Evolutionary conservation across 176 grass and related monocot species (phyloP).

Genomic region (Tillandsia fasciculata): DNA sequence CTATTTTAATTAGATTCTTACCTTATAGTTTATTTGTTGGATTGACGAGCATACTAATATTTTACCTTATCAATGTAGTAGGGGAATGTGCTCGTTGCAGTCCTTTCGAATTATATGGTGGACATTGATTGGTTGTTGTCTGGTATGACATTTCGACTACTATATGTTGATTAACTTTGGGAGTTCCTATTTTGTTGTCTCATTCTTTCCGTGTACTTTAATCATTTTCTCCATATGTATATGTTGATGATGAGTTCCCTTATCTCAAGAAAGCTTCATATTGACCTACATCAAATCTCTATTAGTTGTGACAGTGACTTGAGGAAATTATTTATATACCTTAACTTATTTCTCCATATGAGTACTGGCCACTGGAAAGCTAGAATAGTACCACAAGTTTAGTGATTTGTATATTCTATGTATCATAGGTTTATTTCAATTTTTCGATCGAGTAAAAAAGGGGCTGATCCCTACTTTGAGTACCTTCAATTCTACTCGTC

Average conservation of each 20-base stretch:
- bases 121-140: constrained; percentile 89
- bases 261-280: no score
- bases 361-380: not conserved
- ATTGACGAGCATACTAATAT: constrained; percentile 15
- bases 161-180: not conserved
- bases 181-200: not conserved
- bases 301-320: no score
- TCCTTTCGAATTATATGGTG: constrained; percentile 98
- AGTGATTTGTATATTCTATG: no score
- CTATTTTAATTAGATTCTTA: not conserved
- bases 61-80: constrained; percentile 26
- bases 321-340: not conserved
- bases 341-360: not conserved
- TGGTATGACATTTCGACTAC: constrained; percentile 33
- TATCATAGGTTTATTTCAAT: no score
- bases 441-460: no score
- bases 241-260: not conserved
- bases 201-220: not conserved
- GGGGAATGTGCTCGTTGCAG: constrained; percentile 63
- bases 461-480: no score
- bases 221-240: not conserved
- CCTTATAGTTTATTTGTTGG: not conserved
- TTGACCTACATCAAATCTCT: no score
- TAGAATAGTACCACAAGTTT: no score
- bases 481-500: not conserved